Percentiles rank a stretch among this genome's conserved stretches.
Evolutionary conservation across 345 rosid genomes (phyloP).

Genomic region (Citrus australasica): DNA sequence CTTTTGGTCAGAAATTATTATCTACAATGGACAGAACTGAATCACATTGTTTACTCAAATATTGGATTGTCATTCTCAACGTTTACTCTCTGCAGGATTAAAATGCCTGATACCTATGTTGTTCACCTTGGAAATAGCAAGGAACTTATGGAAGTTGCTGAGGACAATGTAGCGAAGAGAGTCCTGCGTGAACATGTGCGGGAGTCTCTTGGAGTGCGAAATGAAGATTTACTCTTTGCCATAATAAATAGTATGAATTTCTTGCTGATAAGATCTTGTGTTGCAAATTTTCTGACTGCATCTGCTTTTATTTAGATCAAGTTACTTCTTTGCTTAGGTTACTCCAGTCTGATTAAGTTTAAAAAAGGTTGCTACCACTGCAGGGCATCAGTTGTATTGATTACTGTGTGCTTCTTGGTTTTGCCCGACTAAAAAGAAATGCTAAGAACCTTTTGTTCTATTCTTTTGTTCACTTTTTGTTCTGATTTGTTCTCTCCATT

Average conservation of each 20-base stretch:
- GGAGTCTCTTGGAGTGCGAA: slow-evolving; percentile 75
- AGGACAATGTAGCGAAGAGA: slow-evolving; percentile 69
- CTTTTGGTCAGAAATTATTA: background rate
- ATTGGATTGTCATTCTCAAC: background rate
- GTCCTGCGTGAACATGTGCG: slow-evolving; percentile 80
- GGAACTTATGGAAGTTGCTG: slow-evolving; percentile 94
- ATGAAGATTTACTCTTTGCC: slow-evolving; percentile 79
- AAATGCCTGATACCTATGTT: slow-evolving; percentile 88
- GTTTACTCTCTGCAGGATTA: slow-evolving; percentile 49
- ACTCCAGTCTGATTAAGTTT: background rate
- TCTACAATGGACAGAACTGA: background rate
- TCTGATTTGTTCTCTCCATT: background rate
- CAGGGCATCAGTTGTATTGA: background rate
- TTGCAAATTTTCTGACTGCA: background rate
- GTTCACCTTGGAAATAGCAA: slow-evolving; percentile 95
- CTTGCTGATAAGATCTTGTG: background rate
- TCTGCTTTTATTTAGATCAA: background rate
- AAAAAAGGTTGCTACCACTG: background rate
- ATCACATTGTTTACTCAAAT: background rate
- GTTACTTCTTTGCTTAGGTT: background rate
- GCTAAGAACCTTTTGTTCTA: background rate
- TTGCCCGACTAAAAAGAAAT: background rate
- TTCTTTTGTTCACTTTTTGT: background rate
- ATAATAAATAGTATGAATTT: slow-evolving; percentile 67
- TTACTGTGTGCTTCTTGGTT: background rate